Evolutionary conservation across 371 early-diverging fungal genomes (phyloP).

Genomic region (Amoeboaphelidium occidentale): DNA sequence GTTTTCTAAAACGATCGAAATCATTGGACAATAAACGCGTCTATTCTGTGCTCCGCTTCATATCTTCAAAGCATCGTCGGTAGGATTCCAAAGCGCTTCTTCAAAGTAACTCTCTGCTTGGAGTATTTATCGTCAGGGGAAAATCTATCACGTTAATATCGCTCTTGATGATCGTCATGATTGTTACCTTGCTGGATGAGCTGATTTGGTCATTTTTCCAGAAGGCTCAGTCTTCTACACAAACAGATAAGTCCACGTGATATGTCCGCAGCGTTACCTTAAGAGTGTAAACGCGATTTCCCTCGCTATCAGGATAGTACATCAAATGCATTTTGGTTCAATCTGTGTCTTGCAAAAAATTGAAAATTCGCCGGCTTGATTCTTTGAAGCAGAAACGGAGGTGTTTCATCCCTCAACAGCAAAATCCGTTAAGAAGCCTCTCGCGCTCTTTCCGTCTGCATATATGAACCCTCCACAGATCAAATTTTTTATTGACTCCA

Average conservation of each 20-base stretch:
- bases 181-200: conserved; percentile 44
- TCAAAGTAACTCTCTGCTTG: conserved; percentile 87
- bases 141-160: conserved; percentile 42
- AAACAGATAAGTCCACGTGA: not conserved
- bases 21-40: not conserved
- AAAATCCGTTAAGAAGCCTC: no score
- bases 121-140: conserved; percentile 97
- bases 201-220: conserved; percentile 69
- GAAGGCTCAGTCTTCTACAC: conserved; percentile 46
- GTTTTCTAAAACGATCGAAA: not conserved
- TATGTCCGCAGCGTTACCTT: conserved; percentile 30
- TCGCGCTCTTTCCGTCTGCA: no score
- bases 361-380: no score
- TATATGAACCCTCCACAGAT: no score
- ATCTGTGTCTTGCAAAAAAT: no score
- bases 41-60: not conserved
- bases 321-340: conserved; percentile 92
- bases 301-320: conserved; percentile 48
- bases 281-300: conserved; percentile 87
- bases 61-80: not conserved
- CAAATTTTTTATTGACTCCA: no score
- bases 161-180: not conserved
- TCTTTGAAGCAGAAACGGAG: no score
- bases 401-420: no score
- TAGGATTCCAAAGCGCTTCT: conserved; percentile 74